Base-by-base conservation (phyloP, 306 rosid species). In the Medicago lupulina region DNA sequence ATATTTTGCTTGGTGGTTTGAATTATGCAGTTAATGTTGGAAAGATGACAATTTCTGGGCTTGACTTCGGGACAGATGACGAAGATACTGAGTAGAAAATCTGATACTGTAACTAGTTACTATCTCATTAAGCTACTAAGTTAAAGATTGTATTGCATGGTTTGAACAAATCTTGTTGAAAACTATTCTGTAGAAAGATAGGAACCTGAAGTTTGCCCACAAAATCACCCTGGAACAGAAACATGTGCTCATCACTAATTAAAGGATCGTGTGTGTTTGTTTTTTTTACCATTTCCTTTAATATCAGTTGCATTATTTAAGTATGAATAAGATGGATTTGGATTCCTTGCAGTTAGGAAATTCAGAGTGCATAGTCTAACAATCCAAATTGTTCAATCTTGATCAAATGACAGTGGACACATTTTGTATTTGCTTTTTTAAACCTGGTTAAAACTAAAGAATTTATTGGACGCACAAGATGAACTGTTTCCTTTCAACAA, bases 21-120 rank as follows among this genome's bases (percentile, higher is more conserved):
- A 43, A 76, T 74, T 75, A 12, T 76, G 88, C 94, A 92, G 98
- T 90, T 43, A 95, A 95, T 81, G 70, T 90, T 13, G 98, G 98
- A 57, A 87, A 57, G 71, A 95, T 92, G 98, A 92, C 82, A 70
- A 90, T 95, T 41, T 67, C 87, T 7, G 97, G 97, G 40, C 68
- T 92, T 83, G 80, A 88, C 62, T 87, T 85, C 46, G 90, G 81
- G 75, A 88, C 76, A 39, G 93, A 88, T 46, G 88, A 87, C 31
- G 71, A 43, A 1, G 75, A 77, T 18, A 79, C 71, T 54, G 80
- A 85, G 64, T 82, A 65, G 72, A 43, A 54, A 41, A 17, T 58
- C 47, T 38, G 13, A 80, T 74, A 8, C 8, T 77, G 61, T 46
- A 71, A 55, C 14, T 75, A 38, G 9, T 71, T 73, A 43, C 21